Conservation (phyloP, 768 basidiomycete species). For the Auriscalpium vulgare region DNA sequence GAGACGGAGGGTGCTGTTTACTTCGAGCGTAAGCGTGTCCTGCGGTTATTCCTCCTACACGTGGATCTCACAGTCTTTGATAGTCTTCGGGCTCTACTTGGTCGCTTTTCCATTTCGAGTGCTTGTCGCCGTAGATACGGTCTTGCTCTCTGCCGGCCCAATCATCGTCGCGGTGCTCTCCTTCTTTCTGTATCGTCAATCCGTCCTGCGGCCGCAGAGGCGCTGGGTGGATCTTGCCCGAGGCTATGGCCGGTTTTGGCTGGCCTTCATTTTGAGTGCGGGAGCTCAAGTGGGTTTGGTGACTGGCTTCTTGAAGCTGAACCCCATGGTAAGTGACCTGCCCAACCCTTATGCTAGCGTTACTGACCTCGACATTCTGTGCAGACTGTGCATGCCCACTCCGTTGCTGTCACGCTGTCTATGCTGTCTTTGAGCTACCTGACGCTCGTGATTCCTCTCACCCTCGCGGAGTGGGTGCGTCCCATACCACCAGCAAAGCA, state of each 20-base stretch:
- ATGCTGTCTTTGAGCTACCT: constrained; percentile 46
- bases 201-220: not conserved
- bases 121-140: constrained; percentile 49
- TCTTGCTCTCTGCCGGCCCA: constrained; percentile 58
- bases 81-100: constrained; percentile 54
- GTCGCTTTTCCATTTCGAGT: constrained; percentile 45
- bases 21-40: constrained; percentile 44
- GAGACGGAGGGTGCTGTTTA: constrained; percentile 40
- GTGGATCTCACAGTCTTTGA: not conserved
- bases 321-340: constrained; percentile 49
- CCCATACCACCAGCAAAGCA: constrained; percentile 33
- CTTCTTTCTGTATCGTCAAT: constrained; percentile 18
- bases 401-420: constrained; percentile 42
- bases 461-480: constrained; percentile 23
- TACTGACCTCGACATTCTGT: not conserved
- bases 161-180: constrained; percentile 36
- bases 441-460: constrained; percentile 33
- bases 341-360: not conserved
- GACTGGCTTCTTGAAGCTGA: constrained; percentile 42
- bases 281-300: constrained; percentile 42
- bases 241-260: constrained; percentile 56
- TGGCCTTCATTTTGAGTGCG: constrained; percentile 39
- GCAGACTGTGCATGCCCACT: constrained; percentile 55
- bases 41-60: not conserved
- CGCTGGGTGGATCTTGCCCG: constrained; percentile 10